Percentiles rank a stretch among this genome's conserved stretches.
phyloP scores from a whole-genome alignment of 2,329 filamentous ascomycete species.

The Aspergillus ibericus region DNA sequence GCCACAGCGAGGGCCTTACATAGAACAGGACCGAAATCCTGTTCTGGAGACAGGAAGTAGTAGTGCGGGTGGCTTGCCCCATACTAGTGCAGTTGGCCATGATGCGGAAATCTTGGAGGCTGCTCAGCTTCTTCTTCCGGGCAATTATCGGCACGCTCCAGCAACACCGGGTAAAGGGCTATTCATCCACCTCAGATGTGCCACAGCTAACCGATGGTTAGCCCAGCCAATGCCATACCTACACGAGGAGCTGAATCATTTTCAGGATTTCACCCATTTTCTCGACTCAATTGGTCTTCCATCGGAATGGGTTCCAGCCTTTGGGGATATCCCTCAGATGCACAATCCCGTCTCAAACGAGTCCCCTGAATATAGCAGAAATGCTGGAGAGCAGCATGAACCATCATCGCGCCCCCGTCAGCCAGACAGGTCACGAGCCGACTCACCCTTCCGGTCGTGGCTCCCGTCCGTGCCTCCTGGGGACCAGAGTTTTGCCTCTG shows the following conservation, averaged over 20 bases:
- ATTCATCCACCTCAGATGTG: not conserved
- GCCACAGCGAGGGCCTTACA: slow-evolving; percentile 26
- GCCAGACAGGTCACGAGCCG: slow-evolving; percentile 27
- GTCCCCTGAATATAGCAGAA: slow-evolving; percentile 19
- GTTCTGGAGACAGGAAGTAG: slow-evolving; percentile 21
- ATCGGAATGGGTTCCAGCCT: slow-evolving; percentile 34
- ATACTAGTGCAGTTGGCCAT: slow-evolving; percentile 26
- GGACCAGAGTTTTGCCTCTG: slow-evolving; percentile 33
- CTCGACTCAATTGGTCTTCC: slow-evolving; percentile 37
- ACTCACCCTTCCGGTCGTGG: slow-evolving; percentile 37
- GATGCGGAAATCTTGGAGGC: slow-evolving; percentile 42
- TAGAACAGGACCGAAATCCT: slow-evolving; percentile 22
- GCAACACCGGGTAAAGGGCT: slow-evolving; percentile 10
- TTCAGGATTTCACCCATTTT: slow-evolving; percentile 39
- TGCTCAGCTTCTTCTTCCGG: slow-evolving; percentile 34
- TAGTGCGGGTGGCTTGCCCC: slow-evolving; percentile 15
- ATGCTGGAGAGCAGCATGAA: slow-evolving; percentile 22
- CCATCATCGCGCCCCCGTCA: slow-evolving; percentile 20
- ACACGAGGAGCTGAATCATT: slow-evolving; percentile 35
- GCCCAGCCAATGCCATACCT: slow-evolving; percentile 31
- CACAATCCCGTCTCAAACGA: slow-evolving; percentile 26
- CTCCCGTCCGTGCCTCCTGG: slow-evolving; percentile 33
- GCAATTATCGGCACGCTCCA: slow-evolving; percentile 26
- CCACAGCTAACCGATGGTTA: slow-evolving; percentile 8
- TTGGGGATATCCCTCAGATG: slow-evolving; percentile 27